Conservation (phyloP, 2,329 filamentous ascomycete genomes). For the Piedraia hortae region DNA sequence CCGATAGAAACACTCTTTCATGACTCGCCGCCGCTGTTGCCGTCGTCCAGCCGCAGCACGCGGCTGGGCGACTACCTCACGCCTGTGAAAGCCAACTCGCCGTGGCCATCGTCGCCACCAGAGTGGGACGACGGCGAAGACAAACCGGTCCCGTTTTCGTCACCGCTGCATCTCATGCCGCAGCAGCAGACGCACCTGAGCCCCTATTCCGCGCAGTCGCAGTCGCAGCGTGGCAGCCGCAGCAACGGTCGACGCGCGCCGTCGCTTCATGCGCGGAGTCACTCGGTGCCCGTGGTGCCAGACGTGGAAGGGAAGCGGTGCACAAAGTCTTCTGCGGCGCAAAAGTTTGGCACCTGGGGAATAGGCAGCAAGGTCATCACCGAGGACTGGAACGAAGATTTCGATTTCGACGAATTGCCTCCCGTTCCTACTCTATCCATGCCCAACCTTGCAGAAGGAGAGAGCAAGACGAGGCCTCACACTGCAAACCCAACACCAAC, state of each 20-base stretch:
- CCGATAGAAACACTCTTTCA: slow-evolving; percentile 56
- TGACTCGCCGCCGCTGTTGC: slow-evolving; percentile 28
- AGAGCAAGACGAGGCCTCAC: too few species aligned
- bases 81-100: too few species aligned
- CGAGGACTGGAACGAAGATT: slow-evolving; percentile 78
- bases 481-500: too few species aligned
- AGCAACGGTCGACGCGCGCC: slow-evolving; percentile 37
- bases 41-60: slow-evolving; percentile 11
- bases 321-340: slow-evolving; percentile 28
- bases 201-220: slow-evolving; percentile 12
- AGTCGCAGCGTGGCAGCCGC: slow-evolving; percentile 30
- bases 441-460: slow-evolving; percentile 4
- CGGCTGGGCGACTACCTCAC: slow-evolving; percentile 22
- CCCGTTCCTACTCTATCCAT: slow-evolving; percentile 13
- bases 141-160: too few species aligned
- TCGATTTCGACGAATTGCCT: slow-evolving; percentile 36
- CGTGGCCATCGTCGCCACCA: too few species aligned
- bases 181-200: too few species aligned
- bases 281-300: slow-evolving; percentile 47
- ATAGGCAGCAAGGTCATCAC: slow-evolving; percentile 51
- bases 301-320: slow-evolving; percentile 28
- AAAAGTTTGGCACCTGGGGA: slow-evolving; percentile 61
- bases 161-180: too few species aligned
- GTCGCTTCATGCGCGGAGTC: slow-evolving; percentile 47
- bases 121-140: too few species aligned